These are phyloP conservation scores for Staphylotrichum longicolle DNA, from an alignment of 495 filamentous ascomycete genomes.

Conservation along the genomic window DNA sequence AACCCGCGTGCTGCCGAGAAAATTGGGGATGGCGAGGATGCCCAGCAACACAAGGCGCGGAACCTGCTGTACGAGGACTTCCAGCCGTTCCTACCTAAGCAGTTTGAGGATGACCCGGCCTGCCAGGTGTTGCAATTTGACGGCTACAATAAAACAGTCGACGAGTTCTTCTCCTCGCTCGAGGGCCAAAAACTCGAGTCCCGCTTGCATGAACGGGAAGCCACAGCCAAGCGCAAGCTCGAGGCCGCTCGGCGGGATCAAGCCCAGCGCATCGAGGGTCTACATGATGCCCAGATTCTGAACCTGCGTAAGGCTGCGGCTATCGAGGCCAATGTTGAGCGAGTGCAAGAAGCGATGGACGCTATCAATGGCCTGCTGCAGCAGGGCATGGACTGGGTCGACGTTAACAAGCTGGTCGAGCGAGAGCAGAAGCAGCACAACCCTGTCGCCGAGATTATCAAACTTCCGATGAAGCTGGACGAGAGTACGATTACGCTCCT, in stretches of 20 bases:
- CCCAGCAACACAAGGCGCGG: slow-evolving; percentile 41
- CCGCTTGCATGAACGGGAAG: slow-evolving; percentile 73
- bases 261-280: slow-evolving; percentile 72
- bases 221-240: slow-evolving; percentile 75
- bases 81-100: slow-evolving; percentile 84
- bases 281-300: slow-evolving; percentile 74
- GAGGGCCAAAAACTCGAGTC: slow-evolving; percentile 92
- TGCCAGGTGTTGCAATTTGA: slow-evolving; percentile 70
- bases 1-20: slow-evolving; percentile 30
- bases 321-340: slow-evolving; percentile 82
- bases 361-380: slow-evolving; percentile 84
- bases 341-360: slow-evolving; percentile 86
- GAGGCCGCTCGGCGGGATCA: slow-evolving; percentile 80
- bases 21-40: slow-evolving; percentile 40
- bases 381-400: slow-evolving; percentile 96
- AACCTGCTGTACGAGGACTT: slow-evolving; percentile 85
- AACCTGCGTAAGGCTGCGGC: slow-evolving; percentile 87
- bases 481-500: slow-evolving; percentile 85
- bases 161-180: slow-evolving; percentile 94
- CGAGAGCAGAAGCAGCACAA: slow-evolving; percentile 78
- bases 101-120: slow-evolving; percentile 67
- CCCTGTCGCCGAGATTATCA: slow-evolving; percentile 81
- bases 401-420: slow-evolving; percentile 83
- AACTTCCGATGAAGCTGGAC: slow-evolving; percentile 80
- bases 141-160: slow-evolving; percentile 87